Evolutionary conservation across 2,329 filamentous ascomycete species (phyloP).

Genomic region (Aureobasidium musti): DNA sequence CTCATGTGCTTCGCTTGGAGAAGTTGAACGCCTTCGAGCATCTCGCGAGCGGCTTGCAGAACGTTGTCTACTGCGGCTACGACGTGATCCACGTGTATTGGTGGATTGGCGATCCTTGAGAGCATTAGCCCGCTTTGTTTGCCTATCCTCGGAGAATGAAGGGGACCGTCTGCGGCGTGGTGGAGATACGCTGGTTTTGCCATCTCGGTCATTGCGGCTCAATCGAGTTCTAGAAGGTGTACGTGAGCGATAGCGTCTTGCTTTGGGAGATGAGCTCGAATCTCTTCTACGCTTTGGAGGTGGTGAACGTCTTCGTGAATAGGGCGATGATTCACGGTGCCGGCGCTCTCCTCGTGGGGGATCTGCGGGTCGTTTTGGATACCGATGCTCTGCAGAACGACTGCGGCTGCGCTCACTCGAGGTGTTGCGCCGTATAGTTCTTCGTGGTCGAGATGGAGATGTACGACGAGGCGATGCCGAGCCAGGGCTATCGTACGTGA

Average conservation of each 20-base stretch:
- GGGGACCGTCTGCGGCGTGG: slow-evolving; percentile 20
- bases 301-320: slow-evolving; percentile 36
- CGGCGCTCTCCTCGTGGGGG: slow-evolving; percentile 15
- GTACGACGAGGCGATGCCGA: slow-evolving; percentile 27
- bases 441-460: slow-evolving; percentile 15
- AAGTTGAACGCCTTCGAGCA: background rate
- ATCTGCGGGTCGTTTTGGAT: background rate
- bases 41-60: slow-evolving; percentile 18
- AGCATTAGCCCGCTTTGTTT: slow-evolving; percentile 14
- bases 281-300: slow-evolving; percentile 30
- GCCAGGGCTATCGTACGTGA: slow-evolving; percentile 3
- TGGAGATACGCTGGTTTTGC: slow-evolving; percentile 23
- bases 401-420: slow-evolving; percentile 29
- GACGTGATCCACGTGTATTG: background rate
- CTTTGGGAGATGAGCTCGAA: slow-evolving; percentile 10
- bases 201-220: slow-evolving; percentile 33
- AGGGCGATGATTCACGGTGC: slow-evolving; percentile 34
- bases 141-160: slow-evolving; percentile 19
- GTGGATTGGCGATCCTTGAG: slow-evolving; percentile 7
- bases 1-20: background rate
- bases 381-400: slow-evolving; percentile 14
- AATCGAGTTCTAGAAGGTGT: slow-evolving; percentile 41
- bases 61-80: slow-evolving; percentile 15
- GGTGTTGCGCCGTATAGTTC: slow-evolving; percentile 11
- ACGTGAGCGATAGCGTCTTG: slow-evolving; percentile 29